Evolutionary conservation across 495 filamentous ascomycete species (phyloP).

Genomic region (Penicillium waksmanii): DNA sequence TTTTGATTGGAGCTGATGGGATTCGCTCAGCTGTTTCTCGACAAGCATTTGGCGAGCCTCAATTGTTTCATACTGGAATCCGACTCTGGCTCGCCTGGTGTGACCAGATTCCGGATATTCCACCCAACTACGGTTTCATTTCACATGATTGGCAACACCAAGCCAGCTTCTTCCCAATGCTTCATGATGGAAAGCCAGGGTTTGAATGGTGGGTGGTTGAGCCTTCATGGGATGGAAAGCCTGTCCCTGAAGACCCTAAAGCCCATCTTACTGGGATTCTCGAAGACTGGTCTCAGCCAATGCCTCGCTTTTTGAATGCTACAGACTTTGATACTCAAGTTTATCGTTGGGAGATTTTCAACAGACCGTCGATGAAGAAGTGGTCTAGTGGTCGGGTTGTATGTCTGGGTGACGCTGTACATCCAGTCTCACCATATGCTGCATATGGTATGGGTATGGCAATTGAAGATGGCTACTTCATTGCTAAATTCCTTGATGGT

Average conservation of each 20-base stretch:
- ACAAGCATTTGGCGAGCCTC: no score
- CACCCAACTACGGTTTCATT: no score
- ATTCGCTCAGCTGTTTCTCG: no score
- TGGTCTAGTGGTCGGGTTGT: constrained; percentile 24
- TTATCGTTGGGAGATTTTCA: constrained; percentile 27
- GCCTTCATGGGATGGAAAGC: constrained; percentile 23
- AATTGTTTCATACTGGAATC: no score
- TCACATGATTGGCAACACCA: no score
- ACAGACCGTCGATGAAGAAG: constrained; percentile 23
- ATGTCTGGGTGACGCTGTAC: constrained; percentile 26
- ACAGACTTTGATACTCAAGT: constrained; percentile 10
- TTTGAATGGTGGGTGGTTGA: constrained; percentile 32
- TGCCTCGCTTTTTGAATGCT: not conserved
- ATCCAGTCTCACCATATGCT: constrained; percentile 28
- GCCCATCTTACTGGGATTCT: constrained; percentile 19
- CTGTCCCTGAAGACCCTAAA: constrained; percentile 20
- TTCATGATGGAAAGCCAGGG: constrained; percentile 23
- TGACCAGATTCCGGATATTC: no score
- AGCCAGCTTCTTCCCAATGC: constrained; percentile 8
- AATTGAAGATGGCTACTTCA: constrained; percentile 27
- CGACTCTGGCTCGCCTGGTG: no score
- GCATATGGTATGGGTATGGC: constrained; percentile 33
- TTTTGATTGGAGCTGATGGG: no score
- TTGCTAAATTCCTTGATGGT: constrained; percentile 21
- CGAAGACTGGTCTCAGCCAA: constrained; percentile 22